Evolutionary conservation across 2,329 filamentous ascomycete species (phyloP), one percentile per base, ranked within the genome.

Genomic region (Fusarium humuli): DNA sequence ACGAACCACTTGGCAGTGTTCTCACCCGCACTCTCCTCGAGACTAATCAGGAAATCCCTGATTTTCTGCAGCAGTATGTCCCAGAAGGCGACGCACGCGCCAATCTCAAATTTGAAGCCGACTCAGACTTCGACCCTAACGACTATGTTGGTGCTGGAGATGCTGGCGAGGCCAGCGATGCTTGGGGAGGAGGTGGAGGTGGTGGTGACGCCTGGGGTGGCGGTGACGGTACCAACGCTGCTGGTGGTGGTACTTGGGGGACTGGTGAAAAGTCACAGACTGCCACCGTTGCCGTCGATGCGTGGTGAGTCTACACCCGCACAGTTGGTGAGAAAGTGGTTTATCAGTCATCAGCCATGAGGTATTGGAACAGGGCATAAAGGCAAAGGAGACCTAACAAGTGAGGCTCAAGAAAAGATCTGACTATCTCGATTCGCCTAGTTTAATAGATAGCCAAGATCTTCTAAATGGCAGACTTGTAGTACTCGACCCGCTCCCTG

Each of bases 21-120:
- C 84, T 99, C 1, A 92, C 93, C 40, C 94, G 94, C 78, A 90
- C 93, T 8, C 84, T 99, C 0, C 76, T 97, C 0, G 95, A 98
- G 81, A 92, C 89, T 7, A 85, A 89, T 7, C 94, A 97, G 80
- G 81, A 84, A 0, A 81, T 99, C 27, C 96, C 96, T 0, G 92
- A 97, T 0, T 98, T 98, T 77, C 86, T 98, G 0, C 77, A 91
- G 70, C 70, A 83, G 1, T 89, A 88, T 77, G 81, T 88, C 59
- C 91, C 91, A 0, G 86, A 90, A 61, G 85, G 86, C 2, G 82
- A 81, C 0, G 80, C 83, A 1, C 76, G 78, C 0, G 75, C 79
- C 18, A 81, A 87, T 22, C 79, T 87, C 22, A 84, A 85, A 70
- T 88, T 88, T 49, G 87, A 88, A 73, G 84, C 84, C 0, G 86